Conservation (phyloP, 1,284 basidiomycete species). For the Leucoagaricus sp. region DNA sequence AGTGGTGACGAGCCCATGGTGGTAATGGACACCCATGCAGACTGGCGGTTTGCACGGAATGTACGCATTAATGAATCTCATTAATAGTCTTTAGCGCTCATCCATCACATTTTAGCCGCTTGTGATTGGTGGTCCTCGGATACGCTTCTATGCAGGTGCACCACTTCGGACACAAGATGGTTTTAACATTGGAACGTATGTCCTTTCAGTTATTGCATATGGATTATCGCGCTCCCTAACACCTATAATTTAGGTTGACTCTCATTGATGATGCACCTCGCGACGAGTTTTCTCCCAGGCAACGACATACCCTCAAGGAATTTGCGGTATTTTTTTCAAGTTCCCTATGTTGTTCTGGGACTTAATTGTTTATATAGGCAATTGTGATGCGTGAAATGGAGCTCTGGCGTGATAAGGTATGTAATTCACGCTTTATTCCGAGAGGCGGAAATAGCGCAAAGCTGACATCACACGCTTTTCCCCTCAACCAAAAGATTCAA, state of each 20-base stretch:
- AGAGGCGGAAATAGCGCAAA: background rate
- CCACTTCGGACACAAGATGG: constrained; percentile 89
- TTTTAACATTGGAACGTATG: constrained; percentile 83
- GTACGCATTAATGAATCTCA: constrained; percentile 39
- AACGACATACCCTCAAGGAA: constrained; percentile 91
- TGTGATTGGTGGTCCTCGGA: constrained; percentile 64
- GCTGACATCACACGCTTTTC: constrained; percentile 1
- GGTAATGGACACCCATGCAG: constrained; percentile 74
- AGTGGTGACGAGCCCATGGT: constrained; percentile 90
- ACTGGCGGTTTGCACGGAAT: constrained; percentile 89
- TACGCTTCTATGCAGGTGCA: constrained; percentile 92
- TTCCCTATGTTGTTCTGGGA: background rate
- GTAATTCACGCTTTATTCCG: constrained; percentile 14
- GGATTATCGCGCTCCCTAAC: constrained; percentile 8
- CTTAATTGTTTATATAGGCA: constrained; percentile 37
- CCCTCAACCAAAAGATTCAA: constrained; percentile 62
- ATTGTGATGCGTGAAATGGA: constrained; percentile 97
- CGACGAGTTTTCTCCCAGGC: constrained; percentile 85
- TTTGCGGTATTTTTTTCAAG: constrained; percentile 60
- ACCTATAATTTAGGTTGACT: constrained; percentile 55
- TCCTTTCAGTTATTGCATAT: background rate
- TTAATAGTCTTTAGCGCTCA: constrained; percentile 6
- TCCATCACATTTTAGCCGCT: constrained; percentile 57
- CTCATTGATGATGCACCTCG: constrained; percentile 86
- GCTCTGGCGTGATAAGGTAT: constrained; percentile 88